phyloP scores from a whole-genome alignment of 1,139 yeast genomes.

The Chernovozyma aurita region DNA sequence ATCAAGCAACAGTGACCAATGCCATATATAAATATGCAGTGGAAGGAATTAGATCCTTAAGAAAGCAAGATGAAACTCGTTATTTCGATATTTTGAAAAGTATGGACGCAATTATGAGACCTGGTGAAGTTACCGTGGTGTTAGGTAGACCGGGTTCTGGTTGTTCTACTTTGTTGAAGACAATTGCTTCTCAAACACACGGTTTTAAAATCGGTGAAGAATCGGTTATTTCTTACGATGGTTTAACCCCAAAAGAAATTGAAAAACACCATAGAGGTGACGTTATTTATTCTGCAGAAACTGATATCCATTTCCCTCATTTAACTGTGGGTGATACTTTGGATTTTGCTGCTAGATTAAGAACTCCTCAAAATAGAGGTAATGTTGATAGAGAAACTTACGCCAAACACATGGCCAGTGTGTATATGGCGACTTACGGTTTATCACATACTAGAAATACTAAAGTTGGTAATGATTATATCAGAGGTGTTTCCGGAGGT shows the following conservation, averaged over 20 bases:
- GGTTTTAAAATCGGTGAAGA: conserved; percentile 60
- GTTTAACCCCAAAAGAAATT: conserved; percentile 25
- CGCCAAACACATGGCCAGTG: conserved; percentile 40
- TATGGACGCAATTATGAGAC: conserved; percentile 62
- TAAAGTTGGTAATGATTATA: conserved; percentile 33
- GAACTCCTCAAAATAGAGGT: conserved; percentile 40
- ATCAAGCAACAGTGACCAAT: conserved; percentile 15
- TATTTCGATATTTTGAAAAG: conserved; percentile 57
- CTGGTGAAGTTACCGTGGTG: conserved; percentile 75
- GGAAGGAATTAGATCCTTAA: conserved; percentile 39
- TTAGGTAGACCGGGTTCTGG: conserved; percentile 86
- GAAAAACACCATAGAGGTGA: conserved; percentile 31
- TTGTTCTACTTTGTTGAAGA: conserved; percentile 71
- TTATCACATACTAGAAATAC: conserved; percentile 31
- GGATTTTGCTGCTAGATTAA: conserved; percentile 38
- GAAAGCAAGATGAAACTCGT: conserved; percentile 21
- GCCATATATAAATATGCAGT: conserved; percentile 8
- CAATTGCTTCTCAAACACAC: conserved; percentile 66
- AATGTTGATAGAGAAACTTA: conserved; percentile 34
- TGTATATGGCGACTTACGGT: conserved; percentile 41
- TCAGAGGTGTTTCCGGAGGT: conserved; percentile 42
- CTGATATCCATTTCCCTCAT: conserved; percentile 52
- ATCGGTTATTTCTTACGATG: conserved; percentile 36
- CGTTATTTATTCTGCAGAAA: conserved; percentile 48
- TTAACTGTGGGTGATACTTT: conserved; percentile 49